A percentile compares a stretch with the other conserved stretches of the same genome.
These are phyloP conservation scores for Fusarium sp. DNA, from an alignment of 2,329 filamentous ascomycete genomes.

Conservation along the genomic window DNA sequence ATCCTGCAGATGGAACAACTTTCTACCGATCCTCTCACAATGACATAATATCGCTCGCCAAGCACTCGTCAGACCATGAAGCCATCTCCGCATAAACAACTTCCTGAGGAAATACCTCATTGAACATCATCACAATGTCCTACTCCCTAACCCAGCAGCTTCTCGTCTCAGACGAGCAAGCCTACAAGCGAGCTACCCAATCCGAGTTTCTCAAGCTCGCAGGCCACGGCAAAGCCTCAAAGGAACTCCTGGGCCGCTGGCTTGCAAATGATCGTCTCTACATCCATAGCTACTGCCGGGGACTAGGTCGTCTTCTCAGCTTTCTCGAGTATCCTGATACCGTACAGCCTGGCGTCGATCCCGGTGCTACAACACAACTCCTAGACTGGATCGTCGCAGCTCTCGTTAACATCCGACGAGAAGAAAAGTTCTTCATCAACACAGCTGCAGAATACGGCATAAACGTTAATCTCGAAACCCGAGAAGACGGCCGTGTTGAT, in stretches of 20 bases:
- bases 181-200: slow-evolving; percentile 70
- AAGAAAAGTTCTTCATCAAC: slow-evolving; percentile 75
- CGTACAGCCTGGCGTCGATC: slow-evolving; percentile 7
- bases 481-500: slow-evolving; percentile 40
- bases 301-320: slow-evolving; percentile 72
- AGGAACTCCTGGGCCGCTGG: slow-evolving; percentile 71
- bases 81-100: slow-evolving; percentile 24
- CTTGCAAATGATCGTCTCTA: slow-evolving; percentile 79
- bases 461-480: slow-evolving; percentile 56
- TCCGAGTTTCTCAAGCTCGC: slow-evolving; percentile 75
- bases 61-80: slow-evolving; percentile 20
- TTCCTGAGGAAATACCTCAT: slow-evolving; percentile 1
- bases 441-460: slow-evolving; percentile 72
- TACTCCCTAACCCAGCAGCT: slow-evolving; percentile 68
- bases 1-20: slow-evolving; percentile 36
- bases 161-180: slow-evolving; percentile 59
- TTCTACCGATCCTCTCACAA: slow-evolving; percentile 33
- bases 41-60: slow-evolving; percentile 38
- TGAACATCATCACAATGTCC: background rate
- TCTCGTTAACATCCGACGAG: slow-evolving; percentile 74
- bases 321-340: slow-evolving; percentile 68
- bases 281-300: slow-evolving; percentile 76
- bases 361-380: slow-evolving; percentile 64
- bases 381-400: slow-evolving; percentile 73
- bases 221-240: slow-evolving; percentile 70